Conservation (phyloP, 2,329 filamentous ascomycete genomes). For the Ophiosphaerella narmari region DNA sequence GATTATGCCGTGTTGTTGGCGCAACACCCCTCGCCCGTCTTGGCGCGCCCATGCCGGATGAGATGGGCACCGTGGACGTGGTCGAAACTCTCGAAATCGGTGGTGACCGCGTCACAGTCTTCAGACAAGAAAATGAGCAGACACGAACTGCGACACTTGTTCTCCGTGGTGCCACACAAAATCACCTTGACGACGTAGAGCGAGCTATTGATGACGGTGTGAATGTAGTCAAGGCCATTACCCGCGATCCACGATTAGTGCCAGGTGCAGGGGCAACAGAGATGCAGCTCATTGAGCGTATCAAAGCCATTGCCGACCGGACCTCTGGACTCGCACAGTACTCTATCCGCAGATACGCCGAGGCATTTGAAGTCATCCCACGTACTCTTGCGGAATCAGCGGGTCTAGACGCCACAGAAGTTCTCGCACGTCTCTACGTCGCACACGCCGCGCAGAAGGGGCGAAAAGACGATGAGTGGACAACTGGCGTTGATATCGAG, state of each 20-base stretch:
- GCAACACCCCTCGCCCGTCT: constrained; percentile 94
- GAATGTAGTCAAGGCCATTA: constrained; percentile 98
- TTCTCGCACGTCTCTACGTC: constrained; percentile 88
- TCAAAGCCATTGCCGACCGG: constrained; percentile 88
- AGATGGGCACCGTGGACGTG: constrained; percentile 93
- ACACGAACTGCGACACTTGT: constrained; percentile 95
- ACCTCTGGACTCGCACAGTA: constrained; percentile 93
- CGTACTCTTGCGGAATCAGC: constrained; percentile 93
- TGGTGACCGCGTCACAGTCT: constrained; percentile 96
- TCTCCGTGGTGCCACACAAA: constrained; percentile 92
- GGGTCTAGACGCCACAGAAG: constrained; percentile 95
- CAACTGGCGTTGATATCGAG: constrained; percentile 93
- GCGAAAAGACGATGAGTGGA: constrained; percentile 74
- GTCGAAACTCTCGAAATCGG: constrained; percentile 98
- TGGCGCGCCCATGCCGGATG: constrained; percentile 98
- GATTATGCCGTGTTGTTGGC: constrained; percentile 93
- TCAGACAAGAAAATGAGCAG: constrained; percentile 91
- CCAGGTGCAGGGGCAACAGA: constrained; percentile 94
- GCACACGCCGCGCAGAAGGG: constrained; percentile 71
- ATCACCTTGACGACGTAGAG: constrained; percentile 96
- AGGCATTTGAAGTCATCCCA: constrained; percentile 96
- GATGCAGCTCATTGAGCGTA: constrained; percentile 88
- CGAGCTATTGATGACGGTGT: constrained; percentile 97
- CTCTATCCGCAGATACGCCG: constrained; percentile 94
- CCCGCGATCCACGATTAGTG: constrained; percentile 86